A percentile compares a stretch with the other conserved stretches of the same genome.
Conservation (phyloP, 2,329 filamentous ascomycete species). For the Hortaea werneckii region DNA sequence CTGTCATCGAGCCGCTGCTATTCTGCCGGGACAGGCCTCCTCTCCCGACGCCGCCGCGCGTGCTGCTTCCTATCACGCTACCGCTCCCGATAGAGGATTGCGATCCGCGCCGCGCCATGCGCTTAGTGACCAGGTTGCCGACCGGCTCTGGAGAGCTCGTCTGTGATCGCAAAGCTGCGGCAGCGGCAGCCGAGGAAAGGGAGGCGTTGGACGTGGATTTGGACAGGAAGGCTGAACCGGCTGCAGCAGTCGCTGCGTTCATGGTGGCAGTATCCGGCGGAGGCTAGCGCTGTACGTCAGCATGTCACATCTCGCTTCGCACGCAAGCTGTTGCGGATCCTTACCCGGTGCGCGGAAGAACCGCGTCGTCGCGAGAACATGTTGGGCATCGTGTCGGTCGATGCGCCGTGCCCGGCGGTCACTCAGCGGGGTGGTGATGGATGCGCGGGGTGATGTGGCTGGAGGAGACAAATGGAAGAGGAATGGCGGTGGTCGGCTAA, state of each 20-base stretch:
- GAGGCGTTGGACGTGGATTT: slow-evolving; percentile 53
- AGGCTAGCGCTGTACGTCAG: neutral
- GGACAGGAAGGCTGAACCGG: slow-evolving; percentile 64
- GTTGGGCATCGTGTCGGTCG: slow-evolving; percentile 10
- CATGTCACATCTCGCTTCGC: neutral
- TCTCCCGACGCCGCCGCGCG: slow-evolving; percentile 27
- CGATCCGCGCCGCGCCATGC: slow-evolving; percentile 65
- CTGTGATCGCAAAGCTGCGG: slow-evolving; percentile 69
- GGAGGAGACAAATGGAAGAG: too few species aligned
- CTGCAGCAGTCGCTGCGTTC: slow-evolving; percentile 67
- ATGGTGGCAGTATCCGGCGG: slow-evolving; percentile 52
- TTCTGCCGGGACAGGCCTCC: slow-evolving; percentile 49
- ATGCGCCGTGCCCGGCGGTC: too few species aligned
- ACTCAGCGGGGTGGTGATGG: too few species aligned
- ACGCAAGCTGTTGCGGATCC: slow-evolving; percentile 8
- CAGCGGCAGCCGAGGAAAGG: slow-evolving; percentile 76
- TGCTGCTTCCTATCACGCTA: slow-evolving; percentile 19
- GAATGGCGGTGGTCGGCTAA: too few species aligned
- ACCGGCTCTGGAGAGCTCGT: slow-evolving; percentile 71
- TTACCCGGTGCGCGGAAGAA: slow-evolving; percentile 20
- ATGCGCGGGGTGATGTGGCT: too few species aligned
- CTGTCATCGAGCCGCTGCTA: slow-evolving; percentile 76
- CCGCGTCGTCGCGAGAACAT: slow-evolving; percentile 20
- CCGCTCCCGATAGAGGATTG: slow-evolving; percentile 54
- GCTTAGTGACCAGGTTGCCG: slow-evolving; percentile 76